Base-by-base conservation (phyloP, 768 basidiomycete species). In the Lactarius quietus region DNA sequence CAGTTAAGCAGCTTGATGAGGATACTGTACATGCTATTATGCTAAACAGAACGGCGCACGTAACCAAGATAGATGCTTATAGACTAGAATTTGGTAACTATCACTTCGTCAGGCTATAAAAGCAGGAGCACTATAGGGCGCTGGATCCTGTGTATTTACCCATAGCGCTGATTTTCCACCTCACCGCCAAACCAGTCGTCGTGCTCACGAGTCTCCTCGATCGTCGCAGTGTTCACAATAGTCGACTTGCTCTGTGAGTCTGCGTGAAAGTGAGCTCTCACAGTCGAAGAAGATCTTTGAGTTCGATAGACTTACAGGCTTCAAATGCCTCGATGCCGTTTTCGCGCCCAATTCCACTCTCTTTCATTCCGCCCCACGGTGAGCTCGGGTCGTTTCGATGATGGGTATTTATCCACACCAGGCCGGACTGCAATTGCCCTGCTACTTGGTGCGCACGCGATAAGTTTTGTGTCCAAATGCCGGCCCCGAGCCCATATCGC, bases 321-420 rank as follows among this genome's bases (percentile, higher is more conserved):
- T 90, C 84, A 58, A 87, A 84, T 18, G 92, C 90, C 72, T 93
- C 92, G 5, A 89, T 63, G 1, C 93, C 93, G 68, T 95, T 95
- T 73, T 95, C 93, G 63, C 93, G 76, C 6, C 93, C 92, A 59
- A 92, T 88, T 1, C 92, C 92, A 70, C 92, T 93, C 68, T 89
- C 88, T 73, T 93, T 93, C 90, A 93, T 90, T 7, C 92, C 92
- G 23, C 92, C 92, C 90, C 93, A 95, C 45, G 93, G 92, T 36
- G 90, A 92, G 68, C 88, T 89, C 9, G 93, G 93, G 72, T 94
- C 92, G 70, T 95, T 94, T 54, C 92, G 83, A 72, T 95, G 93
- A 69, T 93, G 91, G 0, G 89, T 92, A 72, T 95, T 94, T 41
- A 93, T 84, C 93, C 93, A 95, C 53, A 90, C 88, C 35, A 94